Conservation (phyloP, 2,329 filamentous ascomycete genomes). For the Sclerotinia spermophila region DNA sequence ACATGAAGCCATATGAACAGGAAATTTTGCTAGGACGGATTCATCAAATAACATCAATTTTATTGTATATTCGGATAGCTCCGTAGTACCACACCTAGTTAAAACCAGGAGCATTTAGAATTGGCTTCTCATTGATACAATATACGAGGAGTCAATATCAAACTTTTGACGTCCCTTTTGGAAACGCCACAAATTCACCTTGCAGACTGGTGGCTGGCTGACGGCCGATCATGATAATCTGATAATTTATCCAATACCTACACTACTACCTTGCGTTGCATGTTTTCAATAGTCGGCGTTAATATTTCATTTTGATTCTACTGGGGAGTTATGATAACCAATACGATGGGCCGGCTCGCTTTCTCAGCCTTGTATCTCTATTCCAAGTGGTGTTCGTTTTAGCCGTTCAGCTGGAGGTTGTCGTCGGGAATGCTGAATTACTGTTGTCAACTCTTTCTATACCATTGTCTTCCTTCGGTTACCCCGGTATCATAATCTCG, state of each 20-base stretch:
- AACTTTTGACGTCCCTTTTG: background rate
- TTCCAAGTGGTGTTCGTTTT: background rate
- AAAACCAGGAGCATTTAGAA: background rate
- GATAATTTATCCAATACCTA: background rate
- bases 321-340: background rate
- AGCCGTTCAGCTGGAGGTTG: background rate
- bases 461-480: background rate
- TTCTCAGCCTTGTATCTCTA: background rate
- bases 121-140: background rate
- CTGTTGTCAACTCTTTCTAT: background rate
- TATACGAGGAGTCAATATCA: background rate
- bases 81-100: background rate
- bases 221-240: background rate
- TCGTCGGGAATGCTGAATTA: background rate
- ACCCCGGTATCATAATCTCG: background rate
- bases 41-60: background rate
- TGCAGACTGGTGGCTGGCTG: background rate
- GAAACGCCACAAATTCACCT: background rate
- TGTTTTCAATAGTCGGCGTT: background rate
- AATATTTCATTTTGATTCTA: background rate
- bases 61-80: background rate
- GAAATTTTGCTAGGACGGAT: background rate
- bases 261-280: conserved; percentile 1
- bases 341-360: background rate
- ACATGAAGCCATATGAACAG: background rate